Conservation (phyloP, 2,329 filamentous ascomycete species). For the Exophiala alcalophila region DNA sequence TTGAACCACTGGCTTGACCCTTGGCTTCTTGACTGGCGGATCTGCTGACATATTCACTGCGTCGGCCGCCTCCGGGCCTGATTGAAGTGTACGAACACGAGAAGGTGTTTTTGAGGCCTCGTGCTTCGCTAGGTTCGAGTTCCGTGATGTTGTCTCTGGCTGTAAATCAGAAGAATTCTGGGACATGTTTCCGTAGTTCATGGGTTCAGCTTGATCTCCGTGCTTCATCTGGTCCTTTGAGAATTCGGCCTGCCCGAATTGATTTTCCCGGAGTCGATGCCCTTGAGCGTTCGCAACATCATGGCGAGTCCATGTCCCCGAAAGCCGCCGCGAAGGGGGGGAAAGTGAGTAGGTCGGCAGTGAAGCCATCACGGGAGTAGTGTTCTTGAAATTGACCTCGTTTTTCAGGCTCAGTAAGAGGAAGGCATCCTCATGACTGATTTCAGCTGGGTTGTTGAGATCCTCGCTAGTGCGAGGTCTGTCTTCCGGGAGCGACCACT, state of each 20-base stretch:
- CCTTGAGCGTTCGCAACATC: conserved; percentile 6
- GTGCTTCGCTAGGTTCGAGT: not conserved
- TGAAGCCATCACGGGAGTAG: conserved; percentile 16
- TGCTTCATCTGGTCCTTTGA: not conserved
- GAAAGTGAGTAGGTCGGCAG: conserved; percentile 10
- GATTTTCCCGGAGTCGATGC: conserved; percentile 2
- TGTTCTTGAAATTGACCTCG: conserved; percentile 29
- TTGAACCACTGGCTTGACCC: conserved; percentile 20
- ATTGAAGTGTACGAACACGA: too few relatives aligned
- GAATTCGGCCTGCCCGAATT: not conserved
- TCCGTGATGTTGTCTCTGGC: not conserved
- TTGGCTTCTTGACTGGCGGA: conserved; percentile 19
- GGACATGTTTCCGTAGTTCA: too few relatives aligned
- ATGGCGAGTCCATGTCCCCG: conserved; percentile 1
- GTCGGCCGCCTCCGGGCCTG: not conserved
- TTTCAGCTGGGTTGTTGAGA: conserved; percentile 30
- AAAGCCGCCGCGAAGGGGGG: conserved; percentile 5
- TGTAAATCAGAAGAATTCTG: not conserved
- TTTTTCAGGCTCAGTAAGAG: conserved; percentile 44
- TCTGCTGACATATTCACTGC: too few relatives aligned
- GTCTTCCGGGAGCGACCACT: conserved; percentile 32
- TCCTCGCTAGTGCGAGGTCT: conserved; percentile 36
- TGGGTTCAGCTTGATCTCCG: conserved; percentile 1
- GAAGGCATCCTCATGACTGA: conserved; percentile 49
- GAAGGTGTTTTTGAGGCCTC: not conserved